These are phyloP conservation scores for Filobasidium floriforme DNA, from an alignment of 768 basidiomycete genomes.

Conservation along the genomic window DNA sequence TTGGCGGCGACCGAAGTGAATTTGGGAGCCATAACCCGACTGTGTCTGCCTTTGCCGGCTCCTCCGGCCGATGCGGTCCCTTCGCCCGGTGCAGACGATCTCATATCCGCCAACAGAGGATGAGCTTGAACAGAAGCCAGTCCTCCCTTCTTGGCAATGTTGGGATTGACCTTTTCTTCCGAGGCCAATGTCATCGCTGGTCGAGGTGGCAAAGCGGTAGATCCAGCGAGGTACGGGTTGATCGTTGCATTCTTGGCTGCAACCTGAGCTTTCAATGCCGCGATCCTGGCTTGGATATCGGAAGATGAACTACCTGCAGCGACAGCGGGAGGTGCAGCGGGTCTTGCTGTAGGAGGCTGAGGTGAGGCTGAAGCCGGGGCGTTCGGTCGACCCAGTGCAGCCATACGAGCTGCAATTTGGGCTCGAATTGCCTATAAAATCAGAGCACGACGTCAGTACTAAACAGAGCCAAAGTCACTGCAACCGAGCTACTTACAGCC, in stretches of 20 bases:
- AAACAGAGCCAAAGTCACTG: neutral
- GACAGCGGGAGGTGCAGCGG: constrained; percentile 46
- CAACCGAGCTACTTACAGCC: constrained; percentile 18
- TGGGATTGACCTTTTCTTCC: constrained; percentile 13
- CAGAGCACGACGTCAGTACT: neutral
- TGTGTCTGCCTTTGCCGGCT: constrained; percentile 61
- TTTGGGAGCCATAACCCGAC: constrained; percentile 96
- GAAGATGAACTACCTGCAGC: constrained; percentile 49
- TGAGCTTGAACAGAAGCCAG: constrained; percentile 11
- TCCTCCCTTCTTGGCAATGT: constrained; percentile 31
- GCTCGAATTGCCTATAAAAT: constrained; percentile 35
- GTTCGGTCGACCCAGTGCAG: constrained; percentile 12
- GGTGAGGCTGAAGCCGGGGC: constrained; percentile 28
- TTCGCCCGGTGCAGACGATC: constrained; percentile 14
- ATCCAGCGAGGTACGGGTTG: constrained; percentile 61
- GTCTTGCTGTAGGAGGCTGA: constrained; percentile 43
- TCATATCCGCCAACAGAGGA: constrained; percentile 12
- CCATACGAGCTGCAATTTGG: constrained; percentile 37
- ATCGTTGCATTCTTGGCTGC: constrained; percentile 67
- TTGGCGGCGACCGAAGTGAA: constrained; percentile 86
- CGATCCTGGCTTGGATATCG: constrained; percentile 63
- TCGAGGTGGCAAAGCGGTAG: constrained; percentile 10
- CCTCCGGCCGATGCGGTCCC: constrained; percentile 26
- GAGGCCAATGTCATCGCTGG: constrained; percentile 30
- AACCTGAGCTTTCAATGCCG: constrained; percentile 77